Evolutionary conservation across 768 basidiomycete species (phyloP), one percentile per base, ranked within the genome.

Genomic region (Mycena sanguinolenta): DNA sequence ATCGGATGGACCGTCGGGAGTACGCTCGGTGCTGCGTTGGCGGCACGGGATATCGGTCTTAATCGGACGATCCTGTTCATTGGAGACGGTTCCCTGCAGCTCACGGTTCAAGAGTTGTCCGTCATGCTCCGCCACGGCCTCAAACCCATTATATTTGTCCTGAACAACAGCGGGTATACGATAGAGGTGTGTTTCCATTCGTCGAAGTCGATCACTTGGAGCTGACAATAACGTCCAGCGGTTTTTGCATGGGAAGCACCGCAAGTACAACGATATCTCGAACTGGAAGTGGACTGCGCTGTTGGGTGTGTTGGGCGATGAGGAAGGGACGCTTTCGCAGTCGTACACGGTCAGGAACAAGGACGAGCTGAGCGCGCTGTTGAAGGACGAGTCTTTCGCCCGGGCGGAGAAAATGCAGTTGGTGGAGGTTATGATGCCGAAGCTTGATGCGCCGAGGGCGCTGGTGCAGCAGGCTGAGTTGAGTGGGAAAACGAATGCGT

Each of bases 1-100:
- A 98, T 98, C 73, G 97, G 97, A 0, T 98, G 92, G 92, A 90
- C 92, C 21, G 89, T 93, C 46, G 94, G 95, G 83, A 88, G 88
- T 53, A 86, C 88, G 21, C 86, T 96, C 0, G 95, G 96, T 36
- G 92, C 92, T 8, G 92, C 94, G 4, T 83, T 97, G 36, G 97
- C 93, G 3, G 95, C 91, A 2, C 83, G 85, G 46, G 94, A 96
- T 57, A 75, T 82, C 13, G 82, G 83, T 6, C 81, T 89, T 49
- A 85, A 89, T 5, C 84, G 97, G 46, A 91, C 92, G 1, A 91
- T 98, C 50, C 82, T 97, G 50, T 97, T 97, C 79, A 85, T 94
- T 4, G 96, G 96, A 8, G 94, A 95, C 74, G 95, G 95, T 17
- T 92, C 91, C 78, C 78, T 95, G 89, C 93, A 95, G 82, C 81